Evolutionary conservation across 2,329 filamentous ascomycete species (phyloP), one percentile per base, ranked within the genome.

Genomic region (Sarocladium kiliense): DNA sequence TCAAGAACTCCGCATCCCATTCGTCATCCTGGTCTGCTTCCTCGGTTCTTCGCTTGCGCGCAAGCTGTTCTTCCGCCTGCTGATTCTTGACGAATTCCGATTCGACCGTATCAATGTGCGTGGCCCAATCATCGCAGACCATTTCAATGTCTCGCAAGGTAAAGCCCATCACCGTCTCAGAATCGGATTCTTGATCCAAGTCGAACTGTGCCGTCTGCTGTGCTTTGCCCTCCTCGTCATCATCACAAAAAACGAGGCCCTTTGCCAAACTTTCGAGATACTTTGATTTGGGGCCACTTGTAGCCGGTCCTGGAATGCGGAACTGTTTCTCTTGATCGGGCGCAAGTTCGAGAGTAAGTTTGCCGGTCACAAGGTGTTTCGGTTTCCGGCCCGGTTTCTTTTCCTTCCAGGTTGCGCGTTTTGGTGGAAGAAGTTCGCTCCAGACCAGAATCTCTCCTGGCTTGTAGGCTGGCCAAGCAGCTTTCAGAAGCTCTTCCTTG

Each of bases 251-350:
- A 3, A 83, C 68, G 7, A 81, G 64, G 0, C 79, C 76, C 59
- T 74, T 77, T 2, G 74, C 66, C 30, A 80, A 75, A 3, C 70
- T 71, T 26, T 81, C 75, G 47, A 82, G 74, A 23, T 85, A 70
- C 25, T 80, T 80, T 57, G 84, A 77, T 47, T 83, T 80, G 44
- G 84, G 80, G 11, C 67, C 69, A 2, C 70, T 65, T 10, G 76
- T 74, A 1, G 80, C 77, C 25, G 84, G 79, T 1, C 85, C 85
- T 0, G 84, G 79, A n/a, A 93, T 82, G 55, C 86, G 85, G 68
- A 97, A 99, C 25, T 81, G 78, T 62, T 91, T 91, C 68, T 96
- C 90, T 61, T 96, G 89, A 63, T 97, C 94, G 47, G 83, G 80
- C 2, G 89, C 88, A 32, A 97, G 76, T 58, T 99, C 94, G 14